Conservation (phyloP, 805 yeast genomes). For the Wickerhamiella sorbophila region DNA sequence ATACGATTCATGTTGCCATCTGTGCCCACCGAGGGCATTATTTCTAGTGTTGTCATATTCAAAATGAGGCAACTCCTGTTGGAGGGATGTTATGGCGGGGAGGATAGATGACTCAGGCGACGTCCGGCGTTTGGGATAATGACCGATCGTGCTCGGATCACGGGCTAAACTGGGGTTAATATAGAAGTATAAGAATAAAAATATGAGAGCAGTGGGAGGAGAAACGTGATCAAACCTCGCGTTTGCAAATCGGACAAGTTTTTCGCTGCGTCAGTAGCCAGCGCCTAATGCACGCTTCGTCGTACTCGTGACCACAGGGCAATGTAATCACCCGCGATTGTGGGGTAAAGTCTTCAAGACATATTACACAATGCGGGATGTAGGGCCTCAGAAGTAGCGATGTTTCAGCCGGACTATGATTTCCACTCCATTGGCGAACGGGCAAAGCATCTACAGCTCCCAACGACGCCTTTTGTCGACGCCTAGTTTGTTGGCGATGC, state of each 20-base stretch:
- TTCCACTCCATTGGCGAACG: slow-evolving; percentile 22
- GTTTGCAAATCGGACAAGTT: slow-evolving; percentile 47
- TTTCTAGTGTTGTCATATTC: background rate
- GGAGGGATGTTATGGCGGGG: too few relatives aligned
- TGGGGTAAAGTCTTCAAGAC: slow-evolving; percentile 41
- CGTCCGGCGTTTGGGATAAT: background rate
- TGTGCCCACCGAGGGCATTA: background rate
- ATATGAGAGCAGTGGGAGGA: slow-evolving; percentile 14
- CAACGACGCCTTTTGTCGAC: slow-evolving; percentile 27
- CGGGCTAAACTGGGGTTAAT: too few relatives aligned
- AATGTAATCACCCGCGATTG: slow-evolving; percentile 36
- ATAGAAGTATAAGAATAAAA: background rate
- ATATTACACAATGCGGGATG: slow-evolving; percentile 34
- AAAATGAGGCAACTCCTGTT: too few relatives aligned
- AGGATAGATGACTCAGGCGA: background rate
- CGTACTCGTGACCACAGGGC: slow-evolving; percentile 50
- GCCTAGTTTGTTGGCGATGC: slow-evolving; percentile 24
- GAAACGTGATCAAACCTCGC: slow-evolving; percentile 16
- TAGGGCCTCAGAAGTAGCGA: background rate
- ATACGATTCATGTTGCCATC: slow-evolving; percentile 31
- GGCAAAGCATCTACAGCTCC: slow-evolving; percentile 27
- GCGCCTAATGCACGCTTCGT: slow-evolving; percentile 40
- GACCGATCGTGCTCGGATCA: background rate
- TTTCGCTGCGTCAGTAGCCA: slow-evolving; percentile 44
- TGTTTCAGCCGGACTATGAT: background rate